Conservation (phyloP, 768 basidiomycete species). For the Lactarius quietus region DNA sequence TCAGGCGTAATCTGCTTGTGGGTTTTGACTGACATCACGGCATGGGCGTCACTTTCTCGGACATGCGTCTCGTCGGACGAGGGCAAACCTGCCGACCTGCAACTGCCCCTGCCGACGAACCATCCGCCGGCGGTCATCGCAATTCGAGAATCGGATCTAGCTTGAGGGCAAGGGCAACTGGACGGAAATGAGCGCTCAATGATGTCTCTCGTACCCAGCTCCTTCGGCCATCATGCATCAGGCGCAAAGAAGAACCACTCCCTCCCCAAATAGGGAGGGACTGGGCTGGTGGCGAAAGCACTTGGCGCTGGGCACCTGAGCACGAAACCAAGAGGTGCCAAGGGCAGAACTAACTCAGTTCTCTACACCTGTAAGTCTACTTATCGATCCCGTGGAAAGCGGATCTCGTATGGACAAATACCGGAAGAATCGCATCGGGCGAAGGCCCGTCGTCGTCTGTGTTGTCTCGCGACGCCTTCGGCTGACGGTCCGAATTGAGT, state of each 20-base stretch:
- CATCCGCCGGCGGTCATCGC: neutral
- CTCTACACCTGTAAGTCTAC: neutral
- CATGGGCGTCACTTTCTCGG: neutral
- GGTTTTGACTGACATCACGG: neutral
- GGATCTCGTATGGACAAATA: neutral
- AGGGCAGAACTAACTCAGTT: neutral
- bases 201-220: conserved; percentile 20
- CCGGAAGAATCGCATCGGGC: neutral
- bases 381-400: neutral
- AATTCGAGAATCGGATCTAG: too few species aligned
- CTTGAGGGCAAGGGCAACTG: too few species aligned
- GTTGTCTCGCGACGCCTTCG: neutral
- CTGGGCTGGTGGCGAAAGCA: neutral
- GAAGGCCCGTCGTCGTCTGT: neutral
- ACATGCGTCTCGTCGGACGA: neutral
- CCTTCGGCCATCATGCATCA: conserved; percentile 7
- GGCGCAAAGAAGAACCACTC: conserved; percentile 11
- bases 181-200: neutral
- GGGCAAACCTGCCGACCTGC: neutral
- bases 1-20: neutral
- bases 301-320: neutral
- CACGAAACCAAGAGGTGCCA: conserved; percentile 8
- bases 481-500: neutral
- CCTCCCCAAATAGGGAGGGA: neutral
- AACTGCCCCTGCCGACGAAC: neutral